These are phyloP conservation scores for Ustanciosporium gigantosporum DNA, from an alignment of 1,284 basidiomycete species.

Conservation along the genomic window DNA sequence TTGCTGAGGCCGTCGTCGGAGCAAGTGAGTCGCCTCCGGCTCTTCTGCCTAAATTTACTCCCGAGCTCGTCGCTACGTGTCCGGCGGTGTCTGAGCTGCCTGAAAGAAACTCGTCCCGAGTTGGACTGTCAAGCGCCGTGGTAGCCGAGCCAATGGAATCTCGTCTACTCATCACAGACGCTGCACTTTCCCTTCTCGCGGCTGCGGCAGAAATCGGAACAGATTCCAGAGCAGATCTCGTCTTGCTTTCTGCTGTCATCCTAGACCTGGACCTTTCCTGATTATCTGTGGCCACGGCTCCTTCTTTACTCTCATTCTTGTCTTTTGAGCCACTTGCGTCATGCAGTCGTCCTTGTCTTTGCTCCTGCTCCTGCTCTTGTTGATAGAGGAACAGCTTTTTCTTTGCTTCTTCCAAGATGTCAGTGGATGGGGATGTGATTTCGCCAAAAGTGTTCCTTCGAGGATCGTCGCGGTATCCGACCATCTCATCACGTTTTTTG, in stretches of 20 bases:
- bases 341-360: no score
- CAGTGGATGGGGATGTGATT: constrained; percentile 4
- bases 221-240: no score
- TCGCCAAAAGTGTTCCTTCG: constrained; percentile 26
- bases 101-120: constrained; percentile 18
- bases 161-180: constrained; percentile 4
- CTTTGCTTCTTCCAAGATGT: constrained; percentile 35
- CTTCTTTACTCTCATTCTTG: no score
- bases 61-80: no score
- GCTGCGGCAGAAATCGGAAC: no score
- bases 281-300: no score
- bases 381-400: constrained; percentile 23
- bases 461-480: constrained; percentile 12
- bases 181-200: neutral
- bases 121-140: constrained; percentile 42
- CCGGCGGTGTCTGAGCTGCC: no score
- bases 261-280: no score
- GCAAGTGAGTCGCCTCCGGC: neutral
- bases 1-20: no score
- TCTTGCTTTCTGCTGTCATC: no score
- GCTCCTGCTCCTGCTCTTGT: constrained; percentile 21
- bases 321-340: no score
- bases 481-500: constrained; percentile 1
- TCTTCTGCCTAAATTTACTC: neutral
- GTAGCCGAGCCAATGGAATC: constrained; percentile 39